Conservation (phyloP, 805 yeast species). For the Metschnikowia cubensis region DNA sequence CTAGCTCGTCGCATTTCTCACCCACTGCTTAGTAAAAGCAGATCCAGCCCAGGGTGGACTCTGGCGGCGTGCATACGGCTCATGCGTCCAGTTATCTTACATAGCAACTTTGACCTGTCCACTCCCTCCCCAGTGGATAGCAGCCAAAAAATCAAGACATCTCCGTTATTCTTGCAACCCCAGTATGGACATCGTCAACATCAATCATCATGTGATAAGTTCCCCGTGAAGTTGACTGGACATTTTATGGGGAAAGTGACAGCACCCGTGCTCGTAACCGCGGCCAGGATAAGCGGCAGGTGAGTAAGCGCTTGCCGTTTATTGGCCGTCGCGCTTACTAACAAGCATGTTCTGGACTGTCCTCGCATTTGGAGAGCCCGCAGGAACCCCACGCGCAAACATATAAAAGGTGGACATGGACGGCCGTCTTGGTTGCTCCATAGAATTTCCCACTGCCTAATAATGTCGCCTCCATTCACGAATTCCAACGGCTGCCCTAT, state of each 20-base stretch:
- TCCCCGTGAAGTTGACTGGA: no score
- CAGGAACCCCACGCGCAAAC: neutral
- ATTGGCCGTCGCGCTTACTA: conserved; percentile 10
- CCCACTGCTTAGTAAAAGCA: neutral
- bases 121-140: no score
- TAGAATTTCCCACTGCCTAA: neutral
- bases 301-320: conserved; percentile 4
- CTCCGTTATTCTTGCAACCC: no score
- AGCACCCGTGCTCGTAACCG: neutral
- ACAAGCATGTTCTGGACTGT: conserved; percentile 9
- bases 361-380: conserved; percentile 2
- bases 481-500: conserved; percentile 77
- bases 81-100: conserved; percentile 2
- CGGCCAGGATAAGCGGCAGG: neutral
- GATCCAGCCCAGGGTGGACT: neutral
- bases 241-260: neutral
- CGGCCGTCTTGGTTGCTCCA: neutral
- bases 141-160: no score
- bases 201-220: no score
- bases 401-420: neutral
- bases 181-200: no score
- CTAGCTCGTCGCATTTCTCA: neutral
- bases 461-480: conserved; percentile 58
- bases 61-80: neutral
- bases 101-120: neutral